Evolutionary conservation across 1,284 basidiomycete species (phyloP).

Genomic region (Cutaneotrichosporon arboriforme): DNA sequence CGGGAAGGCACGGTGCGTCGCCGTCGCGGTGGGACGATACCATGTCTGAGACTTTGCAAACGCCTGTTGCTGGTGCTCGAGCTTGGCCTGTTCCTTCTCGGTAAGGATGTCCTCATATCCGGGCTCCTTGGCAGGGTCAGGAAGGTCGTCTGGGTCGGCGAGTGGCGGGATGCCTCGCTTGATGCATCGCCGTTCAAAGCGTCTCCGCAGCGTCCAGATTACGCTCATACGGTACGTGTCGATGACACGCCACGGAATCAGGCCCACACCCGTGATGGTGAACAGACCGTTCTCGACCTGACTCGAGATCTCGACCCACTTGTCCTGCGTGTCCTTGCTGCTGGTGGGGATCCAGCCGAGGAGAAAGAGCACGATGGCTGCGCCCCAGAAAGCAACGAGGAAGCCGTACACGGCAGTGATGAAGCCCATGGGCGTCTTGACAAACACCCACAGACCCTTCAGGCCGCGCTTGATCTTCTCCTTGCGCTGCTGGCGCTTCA

Average conservation of each 20-base stretch:
- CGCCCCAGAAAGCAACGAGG: slow-evolving; percentile 71
- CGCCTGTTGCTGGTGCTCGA: slow-evolving; percentile 56
- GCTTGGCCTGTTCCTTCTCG: slow-evolving; percentile 62
- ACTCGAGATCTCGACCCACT: slow-evolving; percentile 57
- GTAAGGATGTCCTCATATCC: slow-evolving; percentile 64
- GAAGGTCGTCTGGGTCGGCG: slow-evolving; percentile 67
- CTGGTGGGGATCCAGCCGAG: slow-evolving; percentile 42
- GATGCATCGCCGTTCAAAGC: slow-evolving; percentile 56
- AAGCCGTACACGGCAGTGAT: slow-evolving; percentile 75
- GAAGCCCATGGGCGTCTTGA: slow-evolving; percentile 67
- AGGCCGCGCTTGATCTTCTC: slow-evolving; percentile 60
- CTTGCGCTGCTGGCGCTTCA: slow-evolving; percentile 53
- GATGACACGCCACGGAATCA: slow-evolving; percentile 64
- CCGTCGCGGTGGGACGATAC: slow-evolving; percentile 81
- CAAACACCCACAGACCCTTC: slow-evolving; percentile 71
- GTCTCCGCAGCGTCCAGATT: slow-evolving; percentile 67
- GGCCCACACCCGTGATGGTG: slow-evolving; percentile 60
- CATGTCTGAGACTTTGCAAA: slow-evolving; percentile 57
- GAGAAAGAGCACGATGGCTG: slow-evolving; percentile 74
- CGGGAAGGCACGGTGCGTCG: slow-evolving; percentile 77
- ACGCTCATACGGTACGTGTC: slow-evolving; percentile 71
- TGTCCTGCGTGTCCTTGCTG: slow-evolving; percentile 35
- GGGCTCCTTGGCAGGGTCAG: slow-evolving; percentile 66
- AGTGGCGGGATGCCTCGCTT: slow-evolving; percentile 62
- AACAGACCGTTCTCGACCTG: slow-evolving; percentile 79